Evolutionary conservation across 2,329 filamentous ascomycete genomes (phyloP).

Genomic region (Talaromyces atroroseus): DNA sequence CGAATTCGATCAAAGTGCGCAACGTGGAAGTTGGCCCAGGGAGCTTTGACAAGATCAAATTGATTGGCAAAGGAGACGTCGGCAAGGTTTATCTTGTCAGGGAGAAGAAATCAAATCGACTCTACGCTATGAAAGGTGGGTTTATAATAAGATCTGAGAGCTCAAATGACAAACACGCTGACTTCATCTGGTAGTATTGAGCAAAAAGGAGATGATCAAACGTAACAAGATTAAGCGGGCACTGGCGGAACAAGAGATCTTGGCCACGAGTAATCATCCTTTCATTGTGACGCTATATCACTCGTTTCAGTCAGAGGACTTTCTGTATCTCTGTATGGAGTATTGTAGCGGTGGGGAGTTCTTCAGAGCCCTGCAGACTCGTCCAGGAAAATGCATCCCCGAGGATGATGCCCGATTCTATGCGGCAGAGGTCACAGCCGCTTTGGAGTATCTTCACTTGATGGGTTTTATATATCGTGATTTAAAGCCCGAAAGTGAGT

Average conservation of each 20-base stretch:
- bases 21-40: conserved; percentile 92
- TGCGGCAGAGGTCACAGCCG: conserved; percentile 93
- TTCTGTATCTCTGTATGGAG: conserved; percentile 99
- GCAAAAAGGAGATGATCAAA: conserved; percentile 99
- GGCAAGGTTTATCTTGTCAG: conserved; percentile 96
- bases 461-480: conserved; percentile 99
- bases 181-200: conserved; percentile 64
- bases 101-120: conserved; percentile 91
- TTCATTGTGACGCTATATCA: conserved; percentile 99
- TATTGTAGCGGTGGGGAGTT: conserved; percentile 99
- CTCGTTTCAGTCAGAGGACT: conserved; percentile 98
- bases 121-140: conserved; percentile 98
- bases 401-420: conserved; percentile 98
- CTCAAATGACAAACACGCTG: conserved; percentile 25
- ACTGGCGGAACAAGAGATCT: conserved; percentile 92
- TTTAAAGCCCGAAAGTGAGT: conserved; percentile 88
- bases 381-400: conserved; percentile 93
- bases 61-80: conserved; percentile 97
- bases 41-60: conserved; percentile 99
- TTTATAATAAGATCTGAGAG: conserved; percentile 10
- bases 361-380: conserved; percentile 91
- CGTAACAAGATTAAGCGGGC: conserved; percentile 99
- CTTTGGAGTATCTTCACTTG: conserved; percentile 90
- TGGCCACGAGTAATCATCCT: conserved; percentile 96
- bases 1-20: conserved; percentile 97